These are phyloP conservation scores for Aspergillus piperis DNA, from an alignment of 2,329 filamentous ascomycete genomes.

Conservation along the genomic window DNA sequence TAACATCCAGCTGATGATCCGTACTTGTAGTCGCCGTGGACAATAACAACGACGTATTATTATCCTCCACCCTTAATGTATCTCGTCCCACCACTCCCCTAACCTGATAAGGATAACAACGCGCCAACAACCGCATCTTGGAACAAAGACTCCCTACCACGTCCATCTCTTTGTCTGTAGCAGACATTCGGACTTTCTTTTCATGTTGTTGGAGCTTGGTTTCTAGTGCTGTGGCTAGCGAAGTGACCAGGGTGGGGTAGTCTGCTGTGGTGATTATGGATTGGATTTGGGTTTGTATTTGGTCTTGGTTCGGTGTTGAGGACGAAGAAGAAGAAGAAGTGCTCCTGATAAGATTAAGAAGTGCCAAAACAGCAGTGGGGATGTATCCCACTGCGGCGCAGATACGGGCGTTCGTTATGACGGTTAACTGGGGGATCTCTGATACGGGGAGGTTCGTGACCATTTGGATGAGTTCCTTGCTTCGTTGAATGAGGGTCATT, in stretches of 20 bases:
- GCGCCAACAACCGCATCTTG: conserved; percentile 25
- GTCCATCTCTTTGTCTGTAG: conserved; percentile 20
- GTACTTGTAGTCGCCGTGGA: too few relatives aligned
- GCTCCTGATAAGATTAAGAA: not conserved
- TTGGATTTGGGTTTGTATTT: not conserved
- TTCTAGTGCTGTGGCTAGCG: conserved; percentile 15
- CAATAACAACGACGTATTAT: too few relatives aligned
- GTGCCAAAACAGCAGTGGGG: not conserved
- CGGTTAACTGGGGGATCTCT: not conserved
- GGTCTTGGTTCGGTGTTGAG: not conserved
- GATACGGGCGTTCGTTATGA: not conserved
- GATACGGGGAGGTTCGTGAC: conserved; percentile 1
- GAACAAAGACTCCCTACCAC: conserved; percentile 24
- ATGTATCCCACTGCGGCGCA: conserved; percentile 5
- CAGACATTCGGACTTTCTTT: too few relatives aligned
- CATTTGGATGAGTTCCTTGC: conserved; percentile 21
- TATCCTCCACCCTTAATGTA: conserved; percentile 1
- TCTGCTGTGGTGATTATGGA: not conserved
- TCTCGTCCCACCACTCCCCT: conserved; percentile 17
- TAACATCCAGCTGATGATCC: not conserved
- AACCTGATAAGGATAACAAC: conserved; percentile 26
- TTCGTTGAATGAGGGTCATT: conserved; percentile 19
- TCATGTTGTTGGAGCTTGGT: conserved; percentile 8
- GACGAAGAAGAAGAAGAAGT: not conserved
- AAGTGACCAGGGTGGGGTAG: not conserved